These are phyloP conservation scores for Pouteria campechiana DNA, from an alignment of 179 eudicot species.

Conservation along the genomic window DNA sequence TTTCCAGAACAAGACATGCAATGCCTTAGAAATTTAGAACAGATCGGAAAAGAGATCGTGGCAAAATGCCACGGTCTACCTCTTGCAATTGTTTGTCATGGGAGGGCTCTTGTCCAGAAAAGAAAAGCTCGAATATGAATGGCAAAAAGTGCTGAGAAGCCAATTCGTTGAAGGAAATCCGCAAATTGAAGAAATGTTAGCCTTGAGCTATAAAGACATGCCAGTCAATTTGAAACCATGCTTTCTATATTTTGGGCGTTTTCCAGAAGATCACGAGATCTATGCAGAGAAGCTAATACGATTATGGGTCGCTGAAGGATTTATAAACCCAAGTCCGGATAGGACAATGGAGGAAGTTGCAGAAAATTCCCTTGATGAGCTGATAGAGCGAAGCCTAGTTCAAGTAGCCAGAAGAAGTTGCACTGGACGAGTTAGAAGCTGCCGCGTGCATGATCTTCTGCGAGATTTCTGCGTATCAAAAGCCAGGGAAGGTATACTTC, in stretches of 20 bases:
- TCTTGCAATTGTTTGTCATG: slow-evolving; percentile 1
- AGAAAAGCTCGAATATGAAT: not conserved
- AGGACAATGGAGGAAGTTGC: slow-evolving; percentile 21
- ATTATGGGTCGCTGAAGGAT: slow-evolving; percentile 35
- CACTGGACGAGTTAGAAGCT: slow-evolving; percentile 15
- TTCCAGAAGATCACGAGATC: slow-evolving; percentile 23
- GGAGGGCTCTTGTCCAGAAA: slow-evolving; percentile 3
- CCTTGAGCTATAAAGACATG: slow-evolving; percentile 22
- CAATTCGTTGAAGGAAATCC: slow-evolving; percentile 1
- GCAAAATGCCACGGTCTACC: slow-evolving; percentile 2
- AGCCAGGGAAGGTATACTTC: slow-evolving; percentile 13
- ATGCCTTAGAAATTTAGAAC: not conserved
- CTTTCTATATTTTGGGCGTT: slow-evolving; percentile 26
- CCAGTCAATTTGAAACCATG: slow-evolving; percentile 33
- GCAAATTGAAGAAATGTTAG: slow-evolving; percentile 12
- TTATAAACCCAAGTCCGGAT: slow-evolving; percentile 7
- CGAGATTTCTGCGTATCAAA: slow-evolving; percentile 17
- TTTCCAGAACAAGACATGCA: not conserved
- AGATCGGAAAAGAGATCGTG: slow-evolving; percentile 1
- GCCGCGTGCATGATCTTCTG: slow-evolving; percentile 22
- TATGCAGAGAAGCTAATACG: slow-evolving; percentile 14
- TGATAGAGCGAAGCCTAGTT: slow-evolving; percentile 26
- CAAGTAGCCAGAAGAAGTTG: slow-evolving; percentile 16
- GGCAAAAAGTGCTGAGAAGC: not conserved
- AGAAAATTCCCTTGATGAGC: slow-evolving; percentile 23